phyloP scores from a whole-genome alignment of 306 rosid genomes.

The Hylodesmum podocarpum region DNA sequence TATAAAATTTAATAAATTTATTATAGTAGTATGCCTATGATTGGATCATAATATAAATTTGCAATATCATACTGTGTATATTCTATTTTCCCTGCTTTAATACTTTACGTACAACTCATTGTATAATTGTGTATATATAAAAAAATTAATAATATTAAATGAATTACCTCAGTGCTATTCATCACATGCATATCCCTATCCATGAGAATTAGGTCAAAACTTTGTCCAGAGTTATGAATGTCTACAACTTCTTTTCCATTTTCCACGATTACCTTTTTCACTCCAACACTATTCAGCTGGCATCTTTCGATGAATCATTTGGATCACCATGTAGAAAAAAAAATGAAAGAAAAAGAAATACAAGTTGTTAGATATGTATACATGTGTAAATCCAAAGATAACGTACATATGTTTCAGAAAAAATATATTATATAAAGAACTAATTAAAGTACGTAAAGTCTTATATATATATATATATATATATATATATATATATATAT shows the following conservation, averaged over 20 bases:
- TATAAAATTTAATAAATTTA: too few relatives aligned
- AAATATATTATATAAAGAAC: background rate
- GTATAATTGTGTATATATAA: background rate
- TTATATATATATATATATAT: too few relatives aligned
- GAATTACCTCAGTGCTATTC: slow-evolving; percentile 67
- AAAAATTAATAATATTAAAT: background rate
- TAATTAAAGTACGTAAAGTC: too few relatives aligned
- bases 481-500: too few relatives aligned
- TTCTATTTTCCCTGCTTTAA: too few relatives aligned
- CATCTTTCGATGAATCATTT: slow-evolving; percentile 45
- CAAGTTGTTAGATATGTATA: background rate
- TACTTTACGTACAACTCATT: background rate
- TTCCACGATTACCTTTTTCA: slow-evolving; percentile 40
- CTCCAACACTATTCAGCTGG: slow-evolving; percentile 50
- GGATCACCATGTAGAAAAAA: slow-evolving; percentile 22
- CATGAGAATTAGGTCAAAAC: slow-evolving; percentile 78
- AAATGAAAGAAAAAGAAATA: background rate
- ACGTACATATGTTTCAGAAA: background rate
- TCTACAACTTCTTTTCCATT: slow-evolving; percentile 80
- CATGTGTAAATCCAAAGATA: background rate
- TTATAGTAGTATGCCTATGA: too few relatives aligned
- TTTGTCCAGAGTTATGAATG: slow-evolving; percentile 47
- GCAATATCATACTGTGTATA: too few relatives aligned
- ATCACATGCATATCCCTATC: slow-evolving; percentile 75
- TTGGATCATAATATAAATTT: too few relatives aligned